Evolutionary conservation across 2,329 filamentous ascomycete genomes (phyloP), one percentile per base, ranked within the genome.

Genomic region (Periconia sp.): DNA sequence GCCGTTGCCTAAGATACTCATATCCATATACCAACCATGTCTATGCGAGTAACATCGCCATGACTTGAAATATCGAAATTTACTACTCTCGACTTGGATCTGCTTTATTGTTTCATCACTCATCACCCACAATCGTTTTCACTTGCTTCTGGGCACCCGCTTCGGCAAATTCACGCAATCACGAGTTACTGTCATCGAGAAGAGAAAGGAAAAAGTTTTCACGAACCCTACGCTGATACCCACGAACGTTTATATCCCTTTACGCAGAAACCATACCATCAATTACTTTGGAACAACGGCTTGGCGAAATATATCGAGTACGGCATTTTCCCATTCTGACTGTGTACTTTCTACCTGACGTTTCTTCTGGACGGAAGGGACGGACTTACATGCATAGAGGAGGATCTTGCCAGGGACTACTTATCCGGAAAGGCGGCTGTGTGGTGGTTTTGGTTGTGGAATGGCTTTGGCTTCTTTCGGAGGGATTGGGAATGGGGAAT

Each of bases 211-310:
- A 68, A 68, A 65, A 53, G 63, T 65, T 67, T 68, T 61, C 70
- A 66, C 63, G 69, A 13, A 63, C 68, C 63, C 65, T 65, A 71
- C 66, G 58, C 66, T 70, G 69, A 73, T 73, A 73, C 70, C 70
- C 69, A 71, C 64, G 56, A 68, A 64, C 61, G 58, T 68, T 68
- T 39, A 39, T 59, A 66, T 65, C 59, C 63, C 60, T 59, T 63
- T 56, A 55, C 60, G 59, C 61, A 39, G 47, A 57, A 51, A 56
- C 66, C 65, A 60, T 66, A 64, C 63, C 62, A 60, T n/a, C n/a
- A n/a, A n/a, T 63, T 60, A 49, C 53, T 65, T 48, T 50, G 54
- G 57, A 38, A 33, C 37, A 61, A 60, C 61, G 63, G 64, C 65
- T 68, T 66, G 63, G 63, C 61, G 63, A 65, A n/a, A 56, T 55